Conservation (phyloP, 805 yeast genomes). For the Lipomyces orientalis region DNA sequence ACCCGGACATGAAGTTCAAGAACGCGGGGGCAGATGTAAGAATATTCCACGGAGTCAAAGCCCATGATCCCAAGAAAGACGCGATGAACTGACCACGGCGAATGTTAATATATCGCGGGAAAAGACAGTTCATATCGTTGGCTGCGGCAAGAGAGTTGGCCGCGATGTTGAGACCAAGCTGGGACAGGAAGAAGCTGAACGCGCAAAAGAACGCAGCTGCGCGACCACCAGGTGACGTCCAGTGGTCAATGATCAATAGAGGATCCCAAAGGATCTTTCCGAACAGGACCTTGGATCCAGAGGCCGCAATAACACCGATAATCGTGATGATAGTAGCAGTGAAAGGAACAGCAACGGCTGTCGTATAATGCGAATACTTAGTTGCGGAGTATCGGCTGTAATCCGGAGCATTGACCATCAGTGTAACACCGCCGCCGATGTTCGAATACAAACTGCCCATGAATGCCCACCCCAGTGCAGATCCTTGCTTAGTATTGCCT, state of each 20-base stretch:
- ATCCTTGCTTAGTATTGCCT: constrained; percentile 40
- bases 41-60: constrained; percentile 52
- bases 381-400: constrained; percentile 50
- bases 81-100: constrained; percentile 55
- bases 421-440: constrained; percentile 50
- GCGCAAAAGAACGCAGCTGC: constrained; percentile 52
- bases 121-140: constrained; percentile 52
- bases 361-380: constrained; percentile 42
- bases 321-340: constrained; percentile 25
- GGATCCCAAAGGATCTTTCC: constrained; percentile 37
- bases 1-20: constrained; percentile 47
- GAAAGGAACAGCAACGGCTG: constrained; percentile 29
- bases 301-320: constrained; percentile 34
- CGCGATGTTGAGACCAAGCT: constrained; percentile 41
- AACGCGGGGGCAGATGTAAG: constrained; percentile 49
- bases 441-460: constrained; percentile 49
- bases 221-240: constrained; percentile 48
- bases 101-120: constrained; percentile 54
- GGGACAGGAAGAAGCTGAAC: constrained; percentile 49
- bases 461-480: constrained; percentile 50
- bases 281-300: constrained; percentile 33
- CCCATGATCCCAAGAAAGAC: constrained; percentile 46
- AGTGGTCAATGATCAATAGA: constrained; percentile 46
- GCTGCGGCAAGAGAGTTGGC: constrained; percentile 50
- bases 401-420: constrained; percentile 51